Evolutionary conservation across 495 filamentous ascomycete species (phyloP), one percentile per base, ranked within the genome.

Genomic region (Talaromyces thailandensis): DNA sequence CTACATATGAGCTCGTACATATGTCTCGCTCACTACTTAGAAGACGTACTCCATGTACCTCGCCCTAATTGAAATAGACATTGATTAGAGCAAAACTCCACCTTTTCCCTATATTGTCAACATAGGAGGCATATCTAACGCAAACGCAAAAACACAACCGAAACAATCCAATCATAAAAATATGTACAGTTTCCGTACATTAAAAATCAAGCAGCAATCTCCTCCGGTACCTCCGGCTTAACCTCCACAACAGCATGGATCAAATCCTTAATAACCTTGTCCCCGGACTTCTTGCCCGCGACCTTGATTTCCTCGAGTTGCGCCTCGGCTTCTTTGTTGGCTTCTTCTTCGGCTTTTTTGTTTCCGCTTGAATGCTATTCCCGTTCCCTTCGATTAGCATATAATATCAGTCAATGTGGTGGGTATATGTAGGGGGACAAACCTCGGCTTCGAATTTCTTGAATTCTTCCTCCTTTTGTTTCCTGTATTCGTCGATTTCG

Each of bases 391-490:
- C 6, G 1, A 23, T 24, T 7, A 23, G 51, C 4, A 28, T 24
- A 61, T 43, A 43, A 37, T 7, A 3, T 21, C 28, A 25, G 51
- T n/a, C n/a, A n/a, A n/a, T n/a, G n/a, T n/a, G 16, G 7, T 32
- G 69, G 69, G 25, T 43, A 35, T 35, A 35, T 35, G 31, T 6
- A 28, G 35, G 32, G 62, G 4, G 29, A 62, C 75, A 69, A 74
- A 97, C 94, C 86, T 97, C 88, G 55, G 88, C 80, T 79, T 98
- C 92, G 70, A 94, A 97, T 73, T 88, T 88, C 81, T 94, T 92
- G 82, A 90, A 98, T 73, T 98, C 93, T 8, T 88, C 86, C 62
- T 98, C 95, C 78, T 96, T 98, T 64, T 89, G 72, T 63, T 86
- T 88, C 71, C 85, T 83, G 82, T 98, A 98, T 40, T 92, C 91